Conservation (phyloP, 345 rosid species). For the Syzygium oleosum region DNA sequence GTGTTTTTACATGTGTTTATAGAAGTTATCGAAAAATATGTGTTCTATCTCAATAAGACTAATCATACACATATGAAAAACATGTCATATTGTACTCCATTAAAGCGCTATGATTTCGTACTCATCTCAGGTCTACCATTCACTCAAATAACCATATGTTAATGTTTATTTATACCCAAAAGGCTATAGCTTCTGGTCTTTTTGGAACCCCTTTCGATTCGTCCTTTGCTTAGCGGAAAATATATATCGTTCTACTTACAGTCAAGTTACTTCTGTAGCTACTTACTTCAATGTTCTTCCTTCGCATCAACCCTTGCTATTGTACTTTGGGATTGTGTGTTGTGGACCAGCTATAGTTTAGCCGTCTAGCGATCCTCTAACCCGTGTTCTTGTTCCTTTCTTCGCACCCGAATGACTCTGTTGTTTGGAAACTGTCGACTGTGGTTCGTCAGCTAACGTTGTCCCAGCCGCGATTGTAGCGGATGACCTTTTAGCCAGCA, state of each 20-base stretch:
- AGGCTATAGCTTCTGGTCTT: too few relatives aligned
- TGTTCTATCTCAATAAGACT: not conserved
- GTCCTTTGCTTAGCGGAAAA: not conserved
- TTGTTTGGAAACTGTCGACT: not conserved
- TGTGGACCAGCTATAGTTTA: not conserved
- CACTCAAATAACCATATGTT: too few relatives aligned
- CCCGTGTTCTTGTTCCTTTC: not conserved
- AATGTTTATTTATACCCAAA: too few relatives aligned
- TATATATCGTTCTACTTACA: not conserved
- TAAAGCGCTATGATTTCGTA: not conserved
- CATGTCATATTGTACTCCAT: not conserved
- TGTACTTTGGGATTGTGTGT: not conserved
- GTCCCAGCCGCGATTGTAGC: not conserved
- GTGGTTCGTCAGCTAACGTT: not conserved
- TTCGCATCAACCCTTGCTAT: not conserved
- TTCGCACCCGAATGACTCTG: not conserved
- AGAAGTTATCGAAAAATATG: not conserved
- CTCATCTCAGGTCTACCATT: too few relatives aligned
- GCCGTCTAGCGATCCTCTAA: not conserved
- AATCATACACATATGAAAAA: not conserved
- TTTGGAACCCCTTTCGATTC: not conserved
- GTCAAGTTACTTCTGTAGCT: not conserved
- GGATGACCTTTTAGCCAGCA: not conserved
- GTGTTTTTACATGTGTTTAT: not conserved
- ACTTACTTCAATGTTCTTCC: not conserved